These are phyloP conservation scores for Nakazawaea pomicola DNA, from an alignment of 805 yeast genomes.

Conservation along the genomic window DNA sequence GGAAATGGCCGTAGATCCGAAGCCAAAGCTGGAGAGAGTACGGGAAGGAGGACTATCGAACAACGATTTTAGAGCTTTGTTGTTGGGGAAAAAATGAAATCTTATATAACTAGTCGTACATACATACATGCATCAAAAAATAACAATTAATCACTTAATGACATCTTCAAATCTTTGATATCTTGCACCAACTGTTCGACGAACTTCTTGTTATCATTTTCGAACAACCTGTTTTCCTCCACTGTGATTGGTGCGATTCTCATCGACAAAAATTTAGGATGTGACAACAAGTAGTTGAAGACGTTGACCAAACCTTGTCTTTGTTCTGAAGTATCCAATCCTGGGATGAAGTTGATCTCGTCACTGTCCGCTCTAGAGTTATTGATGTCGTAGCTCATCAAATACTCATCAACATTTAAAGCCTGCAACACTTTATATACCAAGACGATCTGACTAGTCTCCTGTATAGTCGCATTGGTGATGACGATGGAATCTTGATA, in stretches of 20 bases:
- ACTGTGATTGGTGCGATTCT: conserved; percentile 56
- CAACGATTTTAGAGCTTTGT: conserved; percentile 33
- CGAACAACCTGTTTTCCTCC: conserved; percentile 60
- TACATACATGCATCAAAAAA: no score
- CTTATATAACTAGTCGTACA: no score
- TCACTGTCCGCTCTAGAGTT: conserved; percentile 13
- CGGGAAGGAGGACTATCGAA: conserved; percentile 19
- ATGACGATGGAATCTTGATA: conserved; percentile 48
- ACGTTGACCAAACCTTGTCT: conserved; percentile 56
- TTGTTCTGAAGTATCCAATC: conserved; percentile 55
- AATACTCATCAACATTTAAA: conserved; percentile 47
- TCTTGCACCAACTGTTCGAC: conserved; percentile 43
- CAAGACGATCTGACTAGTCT: conserved; percentile 63
- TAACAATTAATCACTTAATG: conserved; percentile 24
- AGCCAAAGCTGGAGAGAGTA: no score
- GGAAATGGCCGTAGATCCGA: not conserved
- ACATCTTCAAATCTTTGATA: conserved; percentile 47
- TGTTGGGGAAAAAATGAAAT: conserved; percentile 16
- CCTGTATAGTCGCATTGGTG: conserved; percentile 46
- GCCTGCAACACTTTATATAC: conserved; percentile 53
- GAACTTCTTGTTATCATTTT: conserved; percentile 40
- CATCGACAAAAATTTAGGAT: conserved; percentile 77
- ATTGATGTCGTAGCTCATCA: conserved; percentile 17
- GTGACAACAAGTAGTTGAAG: conserved; percentile 70
- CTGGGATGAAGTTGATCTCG: conserved; percentile 38